phyloP scores from a whole-genome alignment of 1,139 yeast genomes.

The Lodderomyces elongisporus region DNA sequence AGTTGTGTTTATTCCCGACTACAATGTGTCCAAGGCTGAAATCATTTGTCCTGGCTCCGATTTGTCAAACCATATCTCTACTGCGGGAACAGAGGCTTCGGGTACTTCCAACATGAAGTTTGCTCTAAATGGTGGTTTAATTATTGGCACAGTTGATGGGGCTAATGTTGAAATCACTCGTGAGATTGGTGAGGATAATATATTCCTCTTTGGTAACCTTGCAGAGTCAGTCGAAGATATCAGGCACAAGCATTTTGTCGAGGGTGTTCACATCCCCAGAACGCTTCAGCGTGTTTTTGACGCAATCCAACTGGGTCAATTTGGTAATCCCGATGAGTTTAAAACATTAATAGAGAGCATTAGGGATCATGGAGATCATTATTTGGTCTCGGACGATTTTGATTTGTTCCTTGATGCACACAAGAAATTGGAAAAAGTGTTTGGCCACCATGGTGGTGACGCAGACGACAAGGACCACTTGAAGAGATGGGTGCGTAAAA shows the following conservation, averaged over 20 bases:
- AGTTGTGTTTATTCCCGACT: slow-evolving; percentile 86
- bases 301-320: slow-evolving; percentile 63
- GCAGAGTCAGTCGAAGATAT: slow-evolving; percentile 86
- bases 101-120: slow-evolving; percentile 97
- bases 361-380: slow-evolving; percentile 73
- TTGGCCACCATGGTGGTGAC: slow-evolving; percentile 45
- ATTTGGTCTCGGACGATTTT: slow-evolving; percentile 84
- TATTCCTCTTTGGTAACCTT: slow-evolving; percentile 85
- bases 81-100: slow-evolving; percentile 96
- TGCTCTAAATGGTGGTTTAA: slow-evolving; percentile 88
- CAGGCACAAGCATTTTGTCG: slow-evolving; percentile 68
- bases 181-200: slow-evolving; percentile 89
- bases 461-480: slow-evolving; percentile 46
- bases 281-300: slow-evolving; percentile 57
- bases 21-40: slow-evolving; percentile 92
- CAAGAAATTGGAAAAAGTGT: slow-evolving; percentile 66
- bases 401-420: slow-evolving; percentile 83
- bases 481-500: slow-evolving; percentile 70
- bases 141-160: slow-evolving; percentile 95
- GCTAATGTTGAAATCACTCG: slow-evolving; percentile 94
- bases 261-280: slow-evolving; percentile 52
- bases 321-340: slow-evolving; percentile 71
- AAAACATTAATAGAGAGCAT: slow-evolving; percentile 65
- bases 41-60: slow-evolving; percentile 87
- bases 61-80: slow-evolving; percentile 90